These are phyloP conservation scores for Arxiozyma bovina DNA, from an alignment of 1,139 yeast species.

Conservation along the genomic window DNA sequence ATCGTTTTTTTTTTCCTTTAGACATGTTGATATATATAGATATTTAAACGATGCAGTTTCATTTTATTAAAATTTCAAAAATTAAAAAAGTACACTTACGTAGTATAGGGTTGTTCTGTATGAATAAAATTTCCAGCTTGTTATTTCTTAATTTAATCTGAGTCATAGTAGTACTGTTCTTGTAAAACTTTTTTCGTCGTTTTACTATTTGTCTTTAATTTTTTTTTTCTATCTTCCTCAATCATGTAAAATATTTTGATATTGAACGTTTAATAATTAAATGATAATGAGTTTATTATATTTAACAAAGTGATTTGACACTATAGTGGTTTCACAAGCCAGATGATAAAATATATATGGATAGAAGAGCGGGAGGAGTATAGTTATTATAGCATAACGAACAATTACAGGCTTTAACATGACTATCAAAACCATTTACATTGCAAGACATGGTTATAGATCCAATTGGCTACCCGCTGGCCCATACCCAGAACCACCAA, in stretches of 20 bases:
- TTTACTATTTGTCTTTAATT: too few species aligned
- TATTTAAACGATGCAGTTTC: neutral
- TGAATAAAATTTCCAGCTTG: too few species aligned
- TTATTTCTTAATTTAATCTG: too few species aligned
- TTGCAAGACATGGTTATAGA: conserved; percentile 63
- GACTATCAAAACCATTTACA: conserved; percentile 34
- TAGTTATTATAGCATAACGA: neutral
- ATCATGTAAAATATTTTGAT: too few species aligned
- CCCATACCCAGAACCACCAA: conserved; percentile 69
- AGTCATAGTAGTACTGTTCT: neutral
- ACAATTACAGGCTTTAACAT: conserved; percentile 23
- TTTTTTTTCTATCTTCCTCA: too few species aligned
- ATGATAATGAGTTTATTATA: too few species aligned
- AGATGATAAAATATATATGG: neutral
- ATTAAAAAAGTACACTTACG: neutral
- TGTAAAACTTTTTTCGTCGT: too few species aligned
- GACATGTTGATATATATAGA: neutral
- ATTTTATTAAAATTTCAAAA: too few species aligned
- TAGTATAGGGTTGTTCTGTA: neutral
- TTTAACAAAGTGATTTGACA: neutral
- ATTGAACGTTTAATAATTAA: too few species aligned
- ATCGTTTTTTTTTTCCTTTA: neutral
- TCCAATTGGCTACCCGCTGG: conserved; percentile 71
- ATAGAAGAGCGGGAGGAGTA: neutral
- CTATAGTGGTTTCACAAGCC: neutral